Evolutionary conservation across 2,329 filamentous ascomycete genomes (phyloP), one percentile per base, ranked within the genome.

Genomic region (Diaporthe sp.): DNA sequence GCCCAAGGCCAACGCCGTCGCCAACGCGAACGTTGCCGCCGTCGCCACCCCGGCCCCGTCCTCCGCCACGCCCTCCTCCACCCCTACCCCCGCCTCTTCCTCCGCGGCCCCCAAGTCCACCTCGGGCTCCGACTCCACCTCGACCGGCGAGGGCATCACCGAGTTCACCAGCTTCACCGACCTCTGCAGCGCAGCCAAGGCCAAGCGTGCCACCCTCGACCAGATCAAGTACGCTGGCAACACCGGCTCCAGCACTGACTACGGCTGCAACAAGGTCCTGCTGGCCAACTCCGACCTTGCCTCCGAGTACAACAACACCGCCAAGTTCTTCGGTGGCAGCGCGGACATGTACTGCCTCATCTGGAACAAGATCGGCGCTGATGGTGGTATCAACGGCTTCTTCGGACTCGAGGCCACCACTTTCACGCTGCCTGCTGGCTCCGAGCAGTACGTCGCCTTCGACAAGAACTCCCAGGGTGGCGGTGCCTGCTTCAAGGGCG

Each of bases 61-160:
- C 25, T 49, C 77, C 4, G 34, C 75, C 37, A 57, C 76, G 34
- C 58, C 72, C n/a, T 73, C 79, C 28, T 55, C 72, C 60, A 42
- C 65, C 73, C 34, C 72, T 74, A 77, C 76, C 31, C 74, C 62
- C n/a, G 65, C 31, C 58, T 51, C 49, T 22, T 42, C 58, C 19
- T 57, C 65, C 17, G 15, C 62, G 28, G 65, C 73, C 19, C 34
- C 78, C 39, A 71, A 84, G 79, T 84, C 84, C 81, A 95, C 95
- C 89, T 92, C 92, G 84, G 95, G 95, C 89, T 94, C 95, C 85
- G 93, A 92, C 82, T 93, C 94, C 90, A 93, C 92, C 82, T 95
- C 93, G 88, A 92, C 94, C 89, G 87, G 92, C 73, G 83, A 28
- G 53, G 79, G 71, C 67, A 55, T 77, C 44, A 75, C 60, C 61